A percentile compares a stretch with the other conserved stretches of the same genome.
phyloP scores from a whole-genome alignment of 257 asterid genomes.

The Coffea eugenioides region DNA sequence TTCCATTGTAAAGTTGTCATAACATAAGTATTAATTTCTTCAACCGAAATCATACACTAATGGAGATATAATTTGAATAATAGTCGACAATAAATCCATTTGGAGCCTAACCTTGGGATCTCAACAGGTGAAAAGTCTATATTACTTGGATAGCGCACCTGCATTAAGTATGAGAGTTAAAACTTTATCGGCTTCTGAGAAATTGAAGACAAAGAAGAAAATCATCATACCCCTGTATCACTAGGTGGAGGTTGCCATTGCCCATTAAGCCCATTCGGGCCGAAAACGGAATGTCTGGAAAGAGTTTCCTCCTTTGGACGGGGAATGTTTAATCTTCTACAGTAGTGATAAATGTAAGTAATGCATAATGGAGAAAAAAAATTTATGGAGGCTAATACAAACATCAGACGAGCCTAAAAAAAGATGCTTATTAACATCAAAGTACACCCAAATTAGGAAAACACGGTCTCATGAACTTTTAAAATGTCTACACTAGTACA shows the following conservation, averaged over 20 bases:
- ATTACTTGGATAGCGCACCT: conserved; percentile 87
- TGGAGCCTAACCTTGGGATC: conserved; percentile 54
- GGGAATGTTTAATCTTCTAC: conserved; percentile 58
- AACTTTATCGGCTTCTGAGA: not conserved
- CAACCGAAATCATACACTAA: not conserved
- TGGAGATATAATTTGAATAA: not conserved
- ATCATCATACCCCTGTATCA: conserved; percentile 48
- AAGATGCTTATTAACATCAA: not conserved
- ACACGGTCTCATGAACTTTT: not conserved
- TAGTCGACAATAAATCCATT: not conserved
- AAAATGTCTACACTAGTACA: not conserved
- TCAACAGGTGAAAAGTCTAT: conserved; percentile 57
- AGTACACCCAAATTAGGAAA: not conserved
- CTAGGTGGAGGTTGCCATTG: conserved; percentile 83
- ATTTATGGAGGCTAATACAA: not conserved
- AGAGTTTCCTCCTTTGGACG: conserved; percentile 90
- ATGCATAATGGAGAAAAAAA: conserved; percentile 10
- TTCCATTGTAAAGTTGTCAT: not conserved
- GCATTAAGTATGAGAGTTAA: conserved; percentile 31
- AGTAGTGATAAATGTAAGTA: conserved; percentile 15
- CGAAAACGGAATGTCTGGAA: conserved; percentile 85
- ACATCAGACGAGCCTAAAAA: not conserved
- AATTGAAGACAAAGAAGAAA: conserved; percentile 9
- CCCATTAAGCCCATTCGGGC: conserved; percentile 87
- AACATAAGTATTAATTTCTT: not conserved